phyloP scores from a whole-genome alignment of 2,329 filamentous ascomycete genomes.

The Myriosclerotinia scirpicola region DNA sequence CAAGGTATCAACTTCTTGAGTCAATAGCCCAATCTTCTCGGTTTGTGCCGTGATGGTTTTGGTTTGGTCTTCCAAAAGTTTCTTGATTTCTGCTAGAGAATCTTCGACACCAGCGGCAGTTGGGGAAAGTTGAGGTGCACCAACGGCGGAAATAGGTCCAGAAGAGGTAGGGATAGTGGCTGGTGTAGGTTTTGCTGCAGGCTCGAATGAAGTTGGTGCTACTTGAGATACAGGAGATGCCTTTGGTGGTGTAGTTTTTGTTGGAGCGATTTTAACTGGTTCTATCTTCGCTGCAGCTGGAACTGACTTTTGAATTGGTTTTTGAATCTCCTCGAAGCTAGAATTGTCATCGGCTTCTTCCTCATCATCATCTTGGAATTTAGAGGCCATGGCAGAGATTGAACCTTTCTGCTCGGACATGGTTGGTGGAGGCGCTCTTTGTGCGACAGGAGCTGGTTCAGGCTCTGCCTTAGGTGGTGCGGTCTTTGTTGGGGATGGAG shows the following conservation, averaged over 20 bases:
- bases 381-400: constrained; percentile 80
- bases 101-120: constrained; percentile 54
- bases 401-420: constrained; percentile 85
- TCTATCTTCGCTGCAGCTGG: constrained; percentile 44
- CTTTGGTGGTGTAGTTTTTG: constrained; percentile 38
- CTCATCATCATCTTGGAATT: constrained; percentile 74
- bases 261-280: constrained; percentile 46
- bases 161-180: constrained; percentile 43
- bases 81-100: constrained; percentile 74
- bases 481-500: constrained; percentile 47
- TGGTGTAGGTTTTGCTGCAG: constrained; percentile 30
- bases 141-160: constrained; percentile 41
- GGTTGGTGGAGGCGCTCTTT: constrained; percentile 59
- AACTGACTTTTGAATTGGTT: constrained; percentile 63
- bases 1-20: constrained; percentile 73
- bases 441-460: constrained; percentile 47
- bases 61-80: constrained; percentile 73
- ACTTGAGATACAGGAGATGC: constrained; percentile 38
- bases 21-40: constrained; percentile 69
- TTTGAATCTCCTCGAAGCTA: constrained; percentile 83
- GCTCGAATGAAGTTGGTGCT: constrained; percentile 29
- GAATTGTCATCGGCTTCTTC: constrained; percentile 61
- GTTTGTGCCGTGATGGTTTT: constrained; percentile 76
- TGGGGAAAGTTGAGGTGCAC: constrained; percentile 35
- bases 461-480: constrained; percentile 53